Evolutionary conservation across 169 alveolate genomes (phyloP).

Genomic region (Cryptosporidium sp.): DNA sequence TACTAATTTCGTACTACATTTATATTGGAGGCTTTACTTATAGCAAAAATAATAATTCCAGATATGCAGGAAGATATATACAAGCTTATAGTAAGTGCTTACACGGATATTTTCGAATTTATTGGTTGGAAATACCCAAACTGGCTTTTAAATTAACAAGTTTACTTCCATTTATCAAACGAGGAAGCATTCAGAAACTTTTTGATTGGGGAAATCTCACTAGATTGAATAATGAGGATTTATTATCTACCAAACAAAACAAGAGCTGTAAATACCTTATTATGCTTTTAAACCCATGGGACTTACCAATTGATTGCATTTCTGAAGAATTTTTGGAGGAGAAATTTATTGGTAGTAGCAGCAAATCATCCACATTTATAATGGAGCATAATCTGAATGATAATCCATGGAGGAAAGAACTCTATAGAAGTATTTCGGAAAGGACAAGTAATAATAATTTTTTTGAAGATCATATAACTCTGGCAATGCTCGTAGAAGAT

Average conservation of each 20-base stretch:
- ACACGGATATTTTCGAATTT: not conserved
- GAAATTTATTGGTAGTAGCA: not conserved
- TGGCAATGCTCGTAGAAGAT: not conserved
- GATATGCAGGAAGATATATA: not conserved
- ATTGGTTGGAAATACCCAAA: not conserved
- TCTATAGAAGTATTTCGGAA: not conserved
- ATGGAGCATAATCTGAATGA: not conserved
- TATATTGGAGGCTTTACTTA: not conserved
- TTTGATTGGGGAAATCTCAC: not conserved
- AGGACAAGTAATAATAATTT: not conserved
- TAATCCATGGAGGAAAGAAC: not conserved
- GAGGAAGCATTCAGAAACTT: not conserved
- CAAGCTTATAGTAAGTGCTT: not conserved
- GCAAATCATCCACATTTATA: not conserved
- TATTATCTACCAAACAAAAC: no score
- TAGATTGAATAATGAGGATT: not conserved
- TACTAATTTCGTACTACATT: conserved; percentile 20
- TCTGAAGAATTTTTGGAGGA: not conserved
- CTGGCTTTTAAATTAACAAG: not conserved
- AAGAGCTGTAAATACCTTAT: conserved; percentile 14
- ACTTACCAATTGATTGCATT: conserved; percentile 18
- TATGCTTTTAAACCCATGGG: conserved; percentile 26
- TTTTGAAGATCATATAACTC: not conserved
- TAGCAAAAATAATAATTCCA: not conserved
- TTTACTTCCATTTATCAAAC: not conserved